These are phyloP conservation scores for Suillus subalutaceus DNA, from an alignment of 768 basidiomycete genomes.

Conservation along the genomic window DNA sequence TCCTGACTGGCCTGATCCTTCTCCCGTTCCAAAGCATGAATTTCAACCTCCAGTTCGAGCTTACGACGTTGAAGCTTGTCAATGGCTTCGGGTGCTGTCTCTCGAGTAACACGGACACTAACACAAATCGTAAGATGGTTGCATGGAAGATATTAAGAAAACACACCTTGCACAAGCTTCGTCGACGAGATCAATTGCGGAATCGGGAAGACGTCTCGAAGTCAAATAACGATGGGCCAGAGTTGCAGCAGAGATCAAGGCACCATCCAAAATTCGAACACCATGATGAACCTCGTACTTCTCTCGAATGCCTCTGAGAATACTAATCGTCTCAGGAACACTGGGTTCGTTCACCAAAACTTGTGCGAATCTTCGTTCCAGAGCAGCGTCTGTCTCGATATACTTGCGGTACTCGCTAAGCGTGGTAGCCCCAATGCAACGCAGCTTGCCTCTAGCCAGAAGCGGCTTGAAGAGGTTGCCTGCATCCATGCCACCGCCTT, in stretches of 20 bases:
- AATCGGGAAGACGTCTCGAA: slow-evolving; percentile 75
- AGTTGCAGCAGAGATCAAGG: slow-evolving; percentile 86
- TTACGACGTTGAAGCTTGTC: slow-evolving; percentile 88
- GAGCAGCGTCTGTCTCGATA: slow-evolving; percentile 90
- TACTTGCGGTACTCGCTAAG: slow-evolving; percentile 90
- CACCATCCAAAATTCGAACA: slow-evolving; percentile 85
- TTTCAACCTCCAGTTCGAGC: slow-evolving; percentile 91
- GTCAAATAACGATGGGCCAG: slow-evolving; percentile 94
- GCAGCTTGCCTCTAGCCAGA: slow-evolving; percentile 79
- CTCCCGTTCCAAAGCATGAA: slow-evolving; percentile 92
- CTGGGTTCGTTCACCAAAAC: slow-evolving; percentile 90
- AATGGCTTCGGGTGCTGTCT: slow-evolving; percentile 92
- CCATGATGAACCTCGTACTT: slow-evolving; percentile 94
- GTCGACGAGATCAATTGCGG: slow-evolving; percentile 91
- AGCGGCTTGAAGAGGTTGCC: slow-evolving; percentile 92
- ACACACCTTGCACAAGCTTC: slow-evolving; percentile 86
- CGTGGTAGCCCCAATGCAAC: slow-evolving; percentile 89
- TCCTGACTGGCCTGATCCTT: slow-evolving; percentile 90
- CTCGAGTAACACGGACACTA: slow-evolving; percentile 87
- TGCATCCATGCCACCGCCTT: slow-evolving; percentile 93
- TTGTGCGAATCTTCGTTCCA: slow-evolving; percentile 92
- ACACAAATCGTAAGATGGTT: slow-evolving; percentile 14
- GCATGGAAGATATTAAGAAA: not conserved
- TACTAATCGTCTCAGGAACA: slow-evolving; percentile 89
- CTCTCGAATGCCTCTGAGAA: slow-evolving; percentile 91